Base-by-base conservation (phyloP, 1,284 basidiomycete species). In the Marasmius tenuissimus region DNA sequence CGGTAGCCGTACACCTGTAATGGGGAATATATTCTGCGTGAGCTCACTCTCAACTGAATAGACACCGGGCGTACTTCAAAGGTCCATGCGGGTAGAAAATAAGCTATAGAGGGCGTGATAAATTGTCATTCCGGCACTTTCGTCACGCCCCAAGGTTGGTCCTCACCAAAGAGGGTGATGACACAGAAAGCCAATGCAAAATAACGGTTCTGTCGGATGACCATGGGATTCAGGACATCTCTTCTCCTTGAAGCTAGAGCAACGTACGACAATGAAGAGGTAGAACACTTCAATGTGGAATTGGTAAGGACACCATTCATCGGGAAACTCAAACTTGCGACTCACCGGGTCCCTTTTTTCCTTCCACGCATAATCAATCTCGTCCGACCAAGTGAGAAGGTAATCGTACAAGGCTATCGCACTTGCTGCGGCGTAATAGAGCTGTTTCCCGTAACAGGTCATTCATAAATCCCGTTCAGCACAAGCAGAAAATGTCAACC, bases 331-430 rank as follows among this genome's bases (percentile, higher is more conserved):
- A 12, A 16, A 12, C 3, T 6, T 16, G 33, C 56, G 20, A 66
- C 68, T 33, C 39, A 72, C 70, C 66, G 16, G 59, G 42, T 14
- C 63, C 64, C 53, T 64, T 67, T 51, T 65, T 66, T 61, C 64
- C 47, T 53, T 65, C 71, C 71, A 72, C 2, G 70, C 64, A 16
- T 63, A 63, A 50, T 69, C 61, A 37, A 68, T 57, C 61, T 72
- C 71, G 33, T 64, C 62, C 14, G 49, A 61, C 42, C 68, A 63
- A 1, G 69, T 71, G 38, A 72, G 63, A 45, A 66, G 63, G 51
- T 66, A 72, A 52, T 71, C 70, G 57, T 71, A 72, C 34, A 69
- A 68, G 16, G 70, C 60, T 18, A 72, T 38, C 4, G 68, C 62
- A 50, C 67, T 66, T 39, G 61, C 60, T 42, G 62, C 71, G 38